Base-by-base conservation (phyloP, 2,329 filamentous ascomycete genomes). In the Pestalotiopsis sp. region DNA sequence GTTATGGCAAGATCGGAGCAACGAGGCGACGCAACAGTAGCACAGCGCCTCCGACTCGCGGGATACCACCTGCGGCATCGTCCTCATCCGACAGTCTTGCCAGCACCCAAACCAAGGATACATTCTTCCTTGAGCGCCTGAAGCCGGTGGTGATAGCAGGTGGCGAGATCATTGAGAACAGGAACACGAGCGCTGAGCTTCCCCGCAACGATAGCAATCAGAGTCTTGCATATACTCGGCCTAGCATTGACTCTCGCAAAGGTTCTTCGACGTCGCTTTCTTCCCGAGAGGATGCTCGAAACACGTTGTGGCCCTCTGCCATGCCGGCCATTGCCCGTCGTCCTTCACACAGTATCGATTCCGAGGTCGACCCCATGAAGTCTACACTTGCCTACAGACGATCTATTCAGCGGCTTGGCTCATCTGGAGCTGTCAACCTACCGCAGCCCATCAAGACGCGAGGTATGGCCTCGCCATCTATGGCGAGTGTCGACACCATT, bases 1-100 rank as follows among this genome's bases (percentile, higher is more conserved):
- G 92, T 1, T 95, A 95, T 75, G 92, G 92, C 0, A 87, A 87
- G 68, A 84, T 93, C 68, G 89, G 90, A 2, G 82, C 85, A 4
- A 75, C 83, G 38, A 87, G 90, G 68, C 87, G 91, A 38, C 87
- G 91, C 66, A 93, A 90, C 74, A 88, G 86, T 69, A 91, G 88
- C 74, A 82, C 84, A 23, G 81, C 85, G 7, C 87, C 84, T 70
- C 73, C 82, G 27, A 77, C 79, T 2, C 83, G 83, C n/a, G 85
- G 82, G 31, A 82, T 83, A 23, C 76, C 79, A 13, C 83, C 81
- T 4, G 79, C 79, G 23, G 79, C 82, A 65, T 80, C 83, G 17
- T 52, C 45, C 4, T 88, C 87, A 0, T 85, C 86, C 68, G 86
- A 90, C 60, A 88, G 84, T 65, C 76, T 86, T 52, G 74, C 78